Percentiles rank a stretch among this genome's conserved stretches.
Conservation (phyloP, 225 moss, liverwort and hornwort genomes). For the Sphagnum contortum region DNA sequence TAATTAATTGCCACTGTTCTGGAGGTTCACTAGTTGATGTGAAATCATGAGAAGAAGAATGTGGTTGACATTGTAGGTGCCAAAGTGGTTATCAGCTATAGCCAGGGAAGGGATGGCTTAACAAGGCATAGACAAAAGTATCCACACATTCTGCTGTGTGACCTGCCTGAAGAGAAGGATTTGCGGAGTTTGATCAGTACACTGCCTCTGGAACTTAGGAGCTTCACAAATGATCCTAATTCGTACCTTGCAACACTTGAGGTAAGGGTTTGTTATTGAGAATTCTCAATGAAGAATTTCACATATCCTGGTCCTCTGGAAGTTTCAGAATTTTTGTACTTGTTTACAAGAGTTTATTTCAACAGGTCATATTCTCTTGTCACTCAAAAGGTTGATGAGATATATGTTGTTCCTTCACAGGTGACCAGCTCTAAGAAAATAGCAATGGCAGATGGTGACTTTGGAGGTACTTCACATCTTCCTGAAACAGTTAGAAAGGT, state of each 20-base stretch:
- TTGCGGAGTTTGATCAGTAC: slow-evolving; percentile 41
- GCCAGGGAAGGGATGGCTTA: slow-evolving; percentile 32
- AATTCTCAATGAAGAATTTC: too few species aligned
- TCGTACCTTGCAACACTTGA: slow-evolving; percentile 60
- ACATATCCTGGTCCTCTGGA: too few species aligned
- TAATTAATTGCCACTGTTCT: too few species aligned
- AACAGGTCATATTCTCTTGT: too few species aligned
- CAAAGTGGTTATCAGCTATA: slow-evolving; percentile 57
- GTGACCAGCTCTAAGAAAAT: slow-evolving; percentile 19
- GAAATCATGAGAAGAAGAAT: not conserved
- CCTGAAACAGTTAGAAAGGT: too few species aligned
- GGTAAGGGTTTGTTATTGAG: slow-evolving; percentile 19
- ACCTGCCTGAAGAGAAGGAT: slow-evolving; percentile 44
- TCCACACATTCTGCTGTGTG: slow-evolving; percentile 45
- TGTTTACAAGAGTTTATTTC: too few species aligned
- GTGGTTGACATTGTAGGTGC: slow-evolving; percentile 38
- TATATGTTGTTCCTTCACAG: slow-evolving; percentile 8
- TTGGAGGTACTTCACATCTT: slow-evolving; percentile 21
- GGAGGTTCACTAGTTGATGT: too few species aligned
- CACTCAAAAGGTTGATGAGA: too few species aligned
- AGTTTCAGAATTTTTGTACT: too few species aligned
- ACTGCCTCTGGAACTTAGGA: slow-evolving; percentile 40
- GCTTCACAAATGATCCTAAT: slow-evolving; percentile 39
- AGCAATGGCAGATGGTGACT: slow-evolving; percentile 15
- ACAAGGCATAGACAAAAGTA: slow-evolving; percentile 28